These are phyloP conservation scores for Metschnikowia matae DNA, from an alignment of 805 yeast species.

Conservation along the genomic window DNA sequence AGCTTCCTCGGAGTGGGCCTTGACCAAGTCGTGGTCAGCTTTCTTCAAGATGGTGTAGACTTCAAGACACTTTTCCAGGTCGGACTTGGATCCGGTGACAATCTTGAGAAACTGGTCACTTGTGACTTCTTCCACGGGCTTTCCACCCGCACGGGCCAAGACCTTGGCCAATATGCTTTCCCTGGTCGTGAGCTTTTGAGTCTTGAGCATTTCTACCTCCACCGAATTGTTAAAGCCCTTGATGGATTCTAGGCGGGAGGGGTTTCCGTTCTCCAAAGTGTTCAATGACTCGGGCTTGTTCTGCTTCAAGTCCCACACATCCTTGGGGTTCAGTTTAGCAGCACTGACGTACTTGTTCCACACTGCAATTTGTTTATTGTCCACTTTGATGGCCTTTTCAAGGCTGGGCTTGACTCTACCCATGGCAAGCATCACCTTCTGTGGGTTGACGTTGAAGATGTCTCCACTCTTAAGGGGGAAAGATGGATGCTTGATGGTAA, in stretches of 20 bases:
- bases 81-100: conserved; percentile 16
- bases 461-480: conserved; percentile 81
- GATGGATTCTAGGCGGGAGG: conserved; percentile 16
- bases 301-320: conserved; percentile 48
- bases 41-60: conserved; percentile 27
- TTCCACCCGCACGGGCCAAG: conserved; percentile 27
- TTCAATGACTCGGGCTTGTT: conserved; percentile 40
- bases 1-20: conserved; percentile 16
- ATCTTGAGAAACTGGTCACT: conserved; percentile 15
- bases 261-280: conserved; percentile 18
- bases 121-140: conserved; percentile 21
- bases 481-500: conserved; percentile 71
- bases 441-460: conserved; percentile 79
- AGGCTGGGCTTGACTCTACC: conserved; percentile 82
- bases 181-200: conserved; percentile 42
- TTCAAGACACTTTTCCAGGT: conserved; percentile 34
- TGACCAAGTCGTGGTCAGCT: conserved; percentile 25
- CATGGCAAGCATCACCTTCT: conserved; percentile 75
- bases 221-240: conserved; percentile 34
- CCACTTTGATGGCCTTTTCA: conserved; percentile 62
- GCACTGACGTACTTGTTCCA: conserved; percentile 72
- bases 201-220: conserved; percentile 40
- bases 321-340: conserved; percentile 54
- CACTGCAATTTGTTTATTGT: conserved; percentile 62
- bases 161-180: conserved; percentile 44